phyloP scores from a whole-genome alignment of 257 asterid genomes.

The Eucommia ulmoides region DNA sequence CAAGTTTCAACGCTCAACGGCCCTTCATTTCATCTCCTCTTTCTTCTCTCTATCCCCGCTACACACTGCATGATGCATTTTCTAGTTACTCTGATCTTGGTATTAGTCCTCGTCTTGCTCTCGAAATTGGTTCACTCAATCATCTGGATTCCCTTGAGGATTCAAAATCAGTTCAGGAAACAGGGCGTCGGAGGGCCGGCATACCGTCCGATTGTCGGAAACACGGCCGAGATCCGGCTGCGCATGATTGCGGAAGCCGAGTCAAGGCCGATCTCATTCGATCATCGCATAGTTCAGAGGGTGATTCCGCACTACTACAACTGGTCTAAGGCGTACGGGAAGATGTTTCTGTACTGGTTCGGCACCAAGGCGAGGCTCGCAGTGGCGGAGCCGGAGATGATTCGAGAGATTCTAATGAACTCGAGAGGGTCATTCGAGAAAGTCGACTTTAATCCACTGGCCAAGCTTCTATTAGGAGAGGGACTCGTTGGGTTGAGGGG shows the following conservation, averaged over 20 bases:
- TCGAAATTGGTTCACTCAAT: conserved; percentile 8
- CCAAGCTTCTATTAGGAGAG: conserved; percentile 36
- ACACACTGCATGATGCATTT: neutral
- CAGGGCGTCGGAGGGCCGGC: conserved; percentile 32
- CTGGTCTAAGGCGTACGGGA: conserved; percentile 35
- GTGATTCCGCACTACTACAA: conserved; percentile 32
- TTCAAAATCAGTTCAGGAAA: conserved; percentile 21
- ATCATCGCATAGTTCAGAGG: conserved; percentile 21
- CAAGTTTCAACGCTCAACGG: neutral
- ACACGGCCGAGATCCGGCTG: conserved; percentile 25
- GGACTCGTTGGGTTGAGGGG: conserved; percentile 45
- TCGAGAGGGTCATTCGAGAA: conserved; percentile 13
- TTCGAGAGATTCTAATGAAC: conserved; percentile 24
- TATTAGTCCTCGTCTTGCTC: conserved; percentile 6
- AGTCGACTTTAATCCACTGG: conserved; percentile 17
- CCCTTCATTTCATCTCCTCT: neutral
- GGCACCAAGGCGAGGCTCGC: conserved; percentile 36
- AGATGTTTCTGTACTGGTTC: conserved; percentile 32
- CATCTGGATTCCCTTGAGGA: conserved; percentile 21
- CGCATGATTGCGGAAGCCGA: conserved; percentile 27
- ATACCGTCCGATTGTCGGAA: conserved; percentile 25
- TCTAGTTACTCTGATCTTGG: conserved; percentile 4
- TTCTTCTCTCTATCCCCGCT: neutral
- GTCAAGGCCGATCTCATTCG: conserved; percentile 16
- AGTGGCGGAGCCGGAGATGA: conserved; percentile 23